phyloP scores from a whole-genome alignment of 2,329 filamentous ascomycete genomes.

The Ascochyta viciae-villosae region DNA sequence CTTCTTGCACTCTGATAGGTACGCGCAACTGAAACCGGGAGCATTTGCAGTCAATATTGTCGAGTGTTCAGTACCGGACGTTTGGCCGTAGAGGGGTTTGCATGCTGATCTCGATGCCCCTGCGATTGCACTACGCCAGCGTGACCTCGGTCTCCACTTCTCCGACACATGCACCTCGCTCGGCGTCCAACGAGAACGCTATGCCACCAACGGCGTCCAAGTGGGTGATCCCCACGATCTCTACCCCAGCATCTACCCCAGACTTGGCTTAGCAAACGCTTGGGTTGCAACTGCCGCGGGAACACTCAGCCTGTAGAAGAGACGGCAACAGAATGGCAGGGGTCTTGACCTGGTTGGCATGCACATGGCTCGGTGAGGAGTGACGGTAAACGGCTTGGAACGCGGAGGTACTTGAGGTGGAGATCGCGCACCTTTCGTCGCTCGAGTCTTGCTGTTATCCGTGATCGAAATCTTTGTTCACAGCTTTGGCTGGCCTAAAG shows the following conservation, averaged over 20 bases:
- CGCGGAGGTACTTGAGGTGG: conserved; percentile 20
- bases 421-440: not conserved
- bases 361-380: conserved; percentile 15
- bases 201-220: conserved; percentile 16
- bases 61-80: not conserved
- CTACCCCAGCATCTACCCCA: conserved; percentile 31
- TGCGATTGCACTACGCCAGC: conserved; percentile 1
- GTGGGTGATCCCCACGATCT: conserved; percentile 23
- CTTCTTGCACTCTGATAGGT: not conserved
- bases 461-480: not conserved
- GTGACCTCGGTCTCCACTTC: conserved; percentile 24
- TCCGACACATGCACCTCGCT: conserved; percentile 15
- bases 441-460: not conserved
- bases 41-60: not conserved
- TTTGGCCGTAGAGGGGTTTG: not conserved
- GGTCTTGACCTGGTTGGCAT: conserved; percentile 13
- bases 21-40: not conserved
- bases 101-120: not conserved
- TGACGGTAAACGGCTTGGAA: conserved; percentile 9
- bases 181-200: not conserved
- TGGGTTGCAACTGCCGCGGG: conserved; percentile 25
- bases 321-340: conserved; percentile 2
- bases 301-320: conserved; percentile 15
- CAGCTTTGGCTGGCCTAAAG: not conserved
- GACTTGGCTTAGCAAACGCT: conserved; percentile 22